phyloP scores from a whole-genome alignment of 768 basidiomycete species.

The Tephrocybe sp. region DNA sequence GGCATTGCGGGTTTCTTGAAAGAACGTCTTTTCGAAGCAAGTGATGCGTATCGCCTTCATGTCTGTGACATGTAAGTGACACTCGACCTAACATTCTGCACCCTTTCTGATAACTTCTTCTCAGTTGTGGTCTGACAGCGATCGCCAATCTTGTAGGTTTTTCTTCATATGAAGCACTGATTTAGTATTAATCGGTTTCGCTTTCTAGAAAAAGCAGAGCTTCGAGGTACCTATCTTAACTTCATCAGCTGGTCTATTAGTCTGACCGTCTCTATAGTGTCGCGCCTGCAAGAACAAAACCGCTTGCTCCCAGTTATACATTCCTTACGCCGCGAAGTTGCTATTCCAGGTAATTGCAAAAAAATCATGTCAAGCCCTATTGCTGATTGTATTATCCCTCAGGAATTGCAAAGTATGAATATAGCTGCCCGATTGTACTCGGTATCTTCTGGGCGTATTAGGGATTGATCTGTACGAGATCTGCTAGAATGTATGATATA shows the following conservation, averaged over 20 bases:
- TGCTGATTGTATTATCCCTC: conserved; percentile 5
- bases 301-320: conserved; percentile 85
- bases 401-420: conserved; percentile 97
- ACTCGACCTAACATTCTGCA: no score
- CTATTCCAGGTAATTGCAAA: conserved; percentile 88
- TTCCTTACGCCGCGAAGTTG: conserved; percentile 96
- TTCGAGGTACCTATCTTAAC: conserved; percentile 62
- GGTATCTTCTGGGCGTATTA: conserved; percentile 82
- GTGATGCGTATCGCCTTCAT: conserved; percentile 90
- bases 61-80: conserved; percentile 92
- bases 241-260: background rate
- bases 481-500: conserved; percentile 21
- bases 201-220: conserved; percentile 87
- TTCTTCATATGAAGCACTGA: background rate
- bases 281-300: conserved; percentile 98
- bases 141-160: conserved; percentile 88
- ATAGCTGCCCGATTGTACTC: conserved; percentile 88
- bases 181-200: conserved; percentile 8
- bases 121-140: conserved; percentile 91
- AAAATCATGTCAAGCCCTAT: background rate
- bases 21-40: conserved; percentile 93
- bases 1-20: conserved; percentile 98
- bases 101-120: conserved; percentile 12
- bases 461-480: conserved; percentile 46
- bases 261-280: conserved; percentile 45